A percentile compares a stretch with the other conserved stretches of the same genome.
Conservation (phyloP, 352 stramenopile species). For the Thraustochytrium sp. region DNA sequence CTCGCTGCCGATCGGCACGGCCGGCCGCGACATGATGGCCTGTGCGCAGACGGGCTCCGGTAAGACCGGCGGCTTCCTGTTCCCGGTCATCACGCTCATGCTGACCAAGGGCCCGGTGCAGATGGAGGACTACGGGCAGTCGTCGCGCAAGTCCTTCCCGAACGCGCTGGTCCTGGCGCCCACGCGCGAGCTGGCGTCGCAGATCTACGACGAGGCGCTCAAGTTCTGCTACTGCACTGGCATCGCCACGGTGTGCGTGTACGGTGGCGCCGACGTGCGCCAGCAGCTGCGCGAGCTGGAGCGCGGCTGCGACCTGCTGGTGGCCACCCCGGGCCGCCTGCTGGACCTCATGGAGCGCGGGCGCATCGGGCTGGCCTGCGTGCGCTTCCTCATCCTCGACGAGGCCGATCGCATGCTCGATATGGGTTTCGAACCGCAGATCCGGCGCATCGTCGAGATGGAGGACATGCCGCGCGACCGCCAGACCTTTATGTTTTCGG, state of each 20-base stretch:
- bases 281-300: conserved; percentile 70
- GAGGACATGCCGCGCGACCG: conserved; percentile 90
- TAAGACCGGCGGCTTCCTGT: conserved; percentile 92
- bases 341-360: conserved; percentile 92
- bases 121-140: conserved; percentile 54
- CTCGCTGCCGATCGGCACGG: conserved; percentile 89
- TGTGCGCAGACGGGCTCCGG: conserved; percentile 94
- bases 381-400: conserved; percentile 92
- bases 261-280: conserved; percentile 82
- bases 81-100: conserved; percentile 93
- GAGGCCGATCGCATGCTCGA: conserved; percentile 99
- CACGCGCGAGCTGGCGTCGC: conserved; percentile 85
- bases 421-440: conserved; percentile 99
- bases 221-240: conserved; percentile 93
- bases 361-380: conserved; percentile 75
- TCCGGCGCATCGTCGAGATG: conserved; percentile 96
- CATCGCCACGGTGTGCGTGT: conserved; percentile 86
- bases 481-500: conserved; percentile 99
- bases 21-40: conserved; percentile 95
- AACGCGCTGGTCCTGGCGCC: conserved; percentile 84
- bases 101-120: conserved; percentile 69
- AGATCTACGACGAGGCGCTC: conserved; percentile 90
- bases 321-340: conserved; percentile 92
- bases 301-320: conserved; percentile 89
- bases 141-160: conserved; percentile 75